Base-by-base conservation (phyloP, 495 filamentous ascomycete species). In the Aspergillus cavernicola region DNA sequence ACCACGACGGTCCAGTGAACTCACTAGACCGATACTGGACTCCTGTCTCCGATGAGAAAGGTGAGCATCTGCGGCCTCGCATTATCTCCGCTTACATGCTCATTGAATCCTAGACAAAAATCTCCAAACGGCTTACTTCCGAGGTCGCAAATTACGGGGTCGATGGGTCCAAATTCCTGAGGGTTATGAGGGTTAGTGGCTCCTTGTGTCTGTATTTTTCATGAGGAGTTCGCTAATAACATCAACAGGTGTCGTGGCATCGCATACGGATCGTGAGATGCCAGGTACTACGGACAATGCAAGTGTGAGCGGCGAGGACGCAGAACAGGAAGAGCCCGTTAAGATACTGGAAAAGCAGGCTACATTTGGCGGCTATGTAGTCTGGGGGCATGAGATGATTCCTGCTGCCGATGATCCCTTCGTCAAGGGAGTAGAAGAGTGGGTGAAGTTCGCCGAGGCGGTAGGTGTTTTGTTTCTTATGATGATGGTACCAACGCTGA, bases 371-470 rank as follows among this genome's bases (percentile, higher is more conserved):
- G 78, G 88, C 18, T 62, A 96, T 37, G 67, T 90, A 12, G 78
- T 96, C 19, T 97, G 92, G 92, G 87, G 79, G 0, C 93, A 97
- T 69, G 87, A 90, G 52, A 76, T 79, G 45, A 57, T 80, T 37
- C 86, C 87, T 20, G 78, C 84, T 16, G 75, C 82, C 9, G 87
- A 88, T 57, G 86, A 89, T 64, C 63, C 75, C 1, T 92, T 89
- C 63, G 84, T 81, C 10, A 80, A 84, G 23, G 77, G 78, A 0
- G 73, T 95, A 54, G 82, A 87, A 64, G 92, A 97, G 68, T 97
- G 92, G 92, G 68, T 97, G 58, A 74, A 68, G 1, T 82, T 95
- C 66, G 85, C 91, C 19, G 84, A 85, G 57, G 72, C 71, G 55
- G 82, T 85, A 67, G 44, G 74, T 59, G 50, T 35, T 13, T 33